Evolutionary conservation across 169 alveolate species (phyloP), one percentile per base, ranked within the genome.

Genomic region (Cyclospora cayetanensis): DNA sequence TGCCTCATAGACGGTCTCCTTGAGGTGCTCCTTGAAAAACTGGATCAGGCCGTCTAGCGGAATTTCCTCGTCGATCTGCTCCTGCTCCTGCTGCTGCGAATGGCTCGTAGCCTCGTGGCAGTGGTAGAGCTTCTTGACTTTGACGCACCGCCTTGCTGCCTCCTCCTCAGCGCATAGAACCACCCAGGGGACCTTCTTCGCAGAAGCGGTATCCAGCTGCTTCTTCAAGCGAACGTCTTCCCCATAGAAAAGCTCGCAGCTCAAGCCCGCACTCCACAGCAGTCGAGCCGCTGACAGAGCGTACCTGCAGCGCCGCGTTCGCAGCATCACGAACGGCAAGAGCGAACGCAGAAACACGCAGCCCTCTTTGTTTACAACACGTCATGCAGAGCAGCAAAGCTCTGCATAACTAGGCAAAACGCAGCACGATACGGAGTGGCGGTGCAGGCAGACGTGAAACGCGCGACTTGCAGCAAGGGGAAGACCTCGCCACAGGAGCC

Each of bases 61-160:
- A 20, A 55, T 29, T 55, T 55, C 70, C 70, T 55, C 70, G 29
- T 55, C 70, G 31, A 55, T 29, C 4, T 7, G 27, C 53, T 70
- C 37, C 82, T 70, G 55, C 82, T 70, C 55, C 82, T 70, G 82
- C 82, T 70, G 82, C 82, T 70, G 82, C 82, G 31, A 53, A n/a
- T n/a, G n/a, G n/a, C n/a, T n/a, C n/a, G n/a, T n/a, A n/a, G n/a
- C n/a, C 82, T 70, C 29, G 29, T 31, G 29, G 25, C 37, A 53
- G 42, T 70, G 82, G 7, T 11, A 11, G 60, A 46, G 60, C 15
- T 46, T 46, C 60, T 46, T 46, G 60, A 46, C 60, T 7, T 15
- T 7, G n/a, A 46, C 60, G 60, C n/a, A 7, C 60, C 15, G 60
- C 60, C 60, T 46, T 7, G 60, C 60, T 7, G 7, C n/a, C 60